Evolutionary conservation across 2,329 filamentous ascomycete genomes (phyloP), one percentile per base, ranked within the genome.

Genomic region (Triangularia setosa): DNA sequence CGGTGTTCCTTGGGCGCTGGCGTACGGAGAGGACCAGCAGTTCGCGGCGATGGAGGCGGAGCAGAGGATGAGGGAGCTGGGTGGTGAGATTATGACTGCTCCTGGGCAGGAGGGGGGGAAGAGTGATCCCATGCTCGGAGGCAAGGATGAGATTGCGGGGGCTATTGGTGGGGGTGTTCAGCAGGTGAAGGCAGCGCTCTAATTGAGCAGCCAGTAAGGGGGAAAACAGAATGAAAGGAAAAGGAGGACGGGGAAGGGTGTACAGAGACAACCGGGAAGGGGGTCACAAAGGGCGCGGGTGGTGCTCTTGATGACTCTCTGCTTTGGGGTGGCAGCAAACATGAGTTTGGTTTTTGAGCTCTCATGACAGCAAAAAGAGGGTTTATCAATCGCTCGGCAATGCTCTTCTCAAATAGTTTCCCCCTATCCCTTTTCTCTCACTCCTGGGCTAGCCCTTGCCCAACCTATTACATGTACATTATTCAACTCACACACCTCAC

Each of bases 31-130:
- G 83, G 95, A 99, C 83, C 93, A 97, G 84, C 92, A 97, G 83
- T 88, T 96, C 77, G 84, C 94, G 69, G 94, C 97, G 83, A 96
- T 97, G 92, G 95, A 99, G 87, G 88, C 93, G 79, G 94, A 97
- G 82, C 93, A 93, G 86, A 89, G 90, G 78, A 95, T 97, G 92
- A 90, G 95, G 78, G 92, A 97, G 85, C 87, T 90, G 74, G 92
- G 92, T 68, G 89, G 90, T 75, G 92, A 97, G 75, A 76, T 87
- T 40, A 73, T 87, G 66, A 85, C 83, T 12, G 81, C 80, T 12
- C 82, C 80, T 35, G 71, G 74, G 4, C 78, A 76, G 59, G 73
- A 73, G 61, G 71, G 64, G 6, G 60, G 64, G 21, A 73, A 73
- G 66, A 52, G 30, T 0, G 58, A 62, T 53, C 21, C 21, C 9